These are phyloP conservation scores for Pisolithus tinctorius DNA, from an alignment of 768 basidiomycete genomes.

Conservation along the genomic window DNA sequence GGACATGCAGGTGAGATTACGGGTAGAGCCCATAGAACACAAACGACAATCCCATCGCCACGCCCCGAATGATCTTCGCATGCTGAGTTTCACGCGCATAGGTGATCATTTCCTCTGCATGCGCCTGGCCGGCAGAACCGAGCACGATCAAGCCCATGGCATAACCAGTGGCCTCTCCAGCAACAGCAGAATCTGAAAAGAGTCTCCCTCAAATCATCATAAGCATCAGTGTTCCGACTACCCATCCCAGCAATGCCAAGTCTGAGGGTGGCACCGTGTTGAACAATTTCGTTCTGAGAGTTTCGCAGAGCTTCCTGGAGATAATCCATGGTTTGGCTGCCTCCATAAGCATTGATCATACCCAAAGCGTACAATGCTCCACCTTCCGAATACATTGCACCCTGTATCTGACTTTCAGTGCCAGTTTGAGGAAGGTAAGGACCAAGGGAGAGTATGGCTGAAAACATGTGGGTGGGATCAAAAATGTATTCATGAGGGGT, in stretches of 20 bases:
- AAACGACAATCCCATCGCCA: slow-evolving; percentile 89
- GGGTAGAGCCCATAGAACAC: slow-evolving; percentile 88
- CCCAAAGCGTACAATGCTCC: slow-evolving; percentile 95
- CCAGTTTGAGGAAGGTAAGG: slow-evolving; percentile 85
- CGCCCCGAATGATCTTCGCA: slow-evolving; percentile 96
- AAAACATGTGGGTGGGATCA: no score
- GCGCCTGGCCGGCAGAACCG: slow-evolving; percentile 76
- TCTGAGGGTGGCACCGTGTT: slow-evolving; percentile 95
- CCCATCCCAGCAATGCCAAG: slow-evolving; percentile 96
- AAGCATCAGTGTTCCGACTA: slow-evolving; percentile 80
- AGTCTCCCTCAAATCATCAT: slow-evolving; percentile 83
- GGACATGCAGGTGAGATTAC: no score
- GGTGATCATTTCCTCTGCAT: slow-evolving; percentile 89
- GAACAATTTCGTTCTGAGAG: slow-evolving; percentile 79
- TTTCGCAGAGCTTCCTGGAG: slow-evolving; percentile 74
- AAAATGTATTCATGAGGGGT: no score
- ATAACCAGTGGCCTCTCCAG: slow-evolving; percentile 93
- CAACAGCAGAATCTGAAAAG: slow-evolving; percentile 94
- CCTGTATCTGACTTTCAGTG: slow-evolving; percentile 68
- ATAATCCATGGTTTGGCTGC: slow-evolving; percentile 60
- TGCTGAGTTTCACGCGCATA: slow-evolving; percentile 98
- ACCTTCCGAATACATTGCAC: slow-evolving; percentile 88
- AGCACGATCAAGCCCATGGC: slow-evolving; percentile 99
- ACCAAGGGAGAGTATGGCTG: no score
- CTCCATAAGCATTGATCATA: slow-evolving; percentile 87